Conservation (phyloP, 2,329 filamentous ascomycete genomes). For the Apiospora aurea region DNA sequence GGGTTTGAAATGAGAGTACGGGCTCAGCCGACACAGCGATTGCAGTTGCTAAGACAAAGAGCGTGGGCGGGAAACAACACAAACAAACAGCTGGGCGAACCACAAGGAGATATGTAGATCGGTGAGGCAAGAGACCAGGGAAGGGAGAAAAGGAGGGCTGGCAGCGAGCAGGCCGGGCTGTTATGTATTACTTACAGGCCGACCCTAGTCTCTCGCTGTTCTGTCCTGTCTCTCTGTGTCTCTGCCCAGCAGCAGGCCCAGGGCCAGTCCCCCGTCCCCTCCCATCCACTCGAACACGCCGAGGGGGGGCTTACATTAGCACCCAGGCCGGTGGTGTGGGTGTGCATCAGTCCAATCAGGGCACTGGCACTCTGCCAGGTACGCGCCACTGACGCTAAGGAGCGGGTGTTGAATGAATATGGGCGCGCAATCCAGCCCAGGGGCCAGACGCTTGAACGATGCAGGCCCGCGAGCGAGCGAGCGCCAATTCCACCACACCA, state of each 20-base stretch:
- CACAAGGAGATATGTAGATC: conserved; percentile 10
- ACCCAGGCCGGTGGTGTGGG: neutral
- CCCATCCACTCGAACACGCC: neutral
- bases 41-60: conserved; percentile 7
- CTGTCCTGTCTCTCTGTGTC: neutral
- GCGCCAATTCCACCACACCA: too few species aligned
- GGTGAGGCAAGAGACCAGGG: conserved; percentile 8
- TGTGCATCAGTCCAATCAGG: conserved; percentile 15
- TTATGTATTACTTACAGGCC: neutral
- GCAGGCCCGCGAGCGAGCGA: neutral
- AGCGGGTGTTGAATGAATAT: neutral
- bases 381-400: conserved; percentile 11
- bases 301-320: conserved; percentile 14
- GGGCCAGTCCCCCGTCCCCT: too few species aligned
- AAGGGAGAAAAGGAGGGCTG: neutral
- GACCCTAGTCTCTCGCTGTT: too few species aligned
- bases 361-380: neutral
- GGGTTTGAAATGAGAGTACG: conserved; percentile 8
- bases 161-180: neutral
- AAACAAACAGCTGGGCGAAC: conserved; percentile 16
- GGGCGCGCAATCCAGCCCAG: neutral
- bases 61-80: conserved; percentile 8
- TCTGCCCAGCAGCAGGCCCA: neutral
- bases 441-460: neutral
- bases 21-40: neutral